Conservation (phyloP, 352 stramenopile species). For the Pythium biforme region DNA sequence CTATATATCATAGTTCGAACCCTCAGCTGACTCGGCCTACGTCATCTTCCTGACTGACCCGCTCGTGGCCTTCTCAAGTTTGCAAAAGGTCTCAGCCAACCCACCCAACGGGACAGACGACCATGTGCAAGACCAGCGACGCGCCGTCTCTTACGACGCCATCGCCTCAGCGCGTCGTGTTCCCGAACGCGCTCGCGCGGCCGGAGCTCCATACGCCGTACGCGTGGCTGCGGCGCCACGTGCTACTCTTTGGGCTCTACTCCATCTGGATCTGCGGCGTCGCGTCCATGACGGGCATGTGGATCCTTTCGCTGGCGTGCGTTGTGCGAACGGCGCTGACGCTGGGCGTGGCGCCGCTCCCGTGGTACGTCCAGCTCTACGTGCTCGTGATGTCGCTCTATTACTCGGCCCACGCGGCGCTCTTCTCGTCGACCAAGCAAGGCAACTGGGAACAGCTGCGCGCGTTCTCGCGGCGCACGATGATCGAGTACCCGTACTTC, state of each 20-base stretch:
- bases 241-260: constrained; percentile 36
- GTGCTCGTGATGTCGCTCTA: constrained; percentile 39
- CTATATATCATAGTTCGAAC: neutral
- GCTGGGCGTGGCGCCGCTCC: neutral
- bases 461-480: constrained; percentile 23
- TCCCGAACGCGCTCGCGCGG: constrained; percentile 18
- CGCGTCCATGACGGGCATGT: constrained; percentile 23
- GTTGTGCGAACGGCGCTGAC: constrained; percentile 19
- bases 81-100: too few species aligned
- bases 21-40: neutral
- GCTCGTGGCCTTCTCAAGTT: too few species aligned
- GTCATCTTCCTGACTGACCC: neutral
- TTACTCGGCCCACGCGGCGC: constrained; percentile 41
- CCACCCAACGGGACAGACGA: too few species aligned
- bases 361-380: constrained; percentile 20
- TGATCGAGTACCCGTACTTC: constrained; percentile 52
- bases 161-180: constrained; percentile 7
- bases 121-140: neutral
- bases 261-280: constrained; percentile 36
- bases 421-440: constrained; percentile 15
- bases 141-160: neutral
- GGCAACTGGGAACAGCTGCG: constrained; percentile 35
- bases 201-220: constrained; percentile 33
- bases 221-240: constrained; percentile 31
- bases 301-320: constrained; percentile 28